phyloP scores from a whole-genome alignment of 1,284 basidiomycete species.

The Trichosporon sp. region DNA sequence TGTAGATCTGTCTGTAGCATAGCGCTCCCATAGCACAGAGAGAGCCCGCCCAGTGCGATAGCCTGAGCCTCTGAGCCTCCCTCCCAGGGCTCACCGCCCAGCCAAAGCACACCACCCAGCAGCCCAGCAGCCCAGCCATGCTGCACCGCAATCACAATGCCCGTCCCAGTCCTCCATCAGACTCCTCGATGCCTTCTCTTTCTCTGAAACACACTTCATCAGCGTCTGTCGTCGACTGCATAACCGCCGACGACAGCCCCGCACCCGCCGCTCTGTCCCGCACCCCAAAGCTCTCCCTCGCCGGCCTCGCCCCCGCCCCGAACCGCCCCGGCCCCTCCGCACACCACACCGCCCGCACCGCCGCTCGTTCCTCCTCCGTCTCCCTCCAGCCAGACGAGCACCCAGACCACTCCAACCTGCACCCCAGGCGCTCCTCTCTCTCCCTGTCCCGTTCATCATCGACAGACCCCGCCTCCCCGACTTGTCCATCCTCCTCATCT shows the following conservation, averaged over 20 bases:
- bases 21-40: background rate
- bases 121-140: background rate
- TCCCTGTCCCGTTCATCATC: background rate
- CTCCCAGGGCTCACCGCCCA: background rate
- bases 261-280: too few species aligned
- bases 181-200: slow-evolving; percentile 56
- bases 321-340: background rate
- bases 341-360: background rate
- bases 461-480: background rate
- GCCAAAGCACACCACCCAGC: background rate
- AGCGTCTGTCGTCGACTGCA: background rate
- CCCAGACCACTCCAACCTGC: background rate
- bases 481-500: background rate
- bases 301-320: background rate
- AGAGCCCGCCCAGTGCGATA: too few species aligned
- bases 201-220: background rate
- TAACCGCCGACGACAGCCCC: background rate
- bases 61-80: background rate
- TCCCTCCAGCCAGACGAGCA: background rate
- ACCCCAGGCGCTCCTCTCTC: background rate
- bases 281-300: background rate
- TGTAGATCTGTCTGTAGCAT: background rate
- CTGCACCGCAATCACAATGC: slow-evolving; percentile 4
- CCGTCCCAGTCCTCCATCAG: background rate
- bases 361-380: slow-evolving; percentile 1